phyloP scores from a whole-genome alignment of 75 land plant genomes.

The Cupressus sempervirens region DNA sequence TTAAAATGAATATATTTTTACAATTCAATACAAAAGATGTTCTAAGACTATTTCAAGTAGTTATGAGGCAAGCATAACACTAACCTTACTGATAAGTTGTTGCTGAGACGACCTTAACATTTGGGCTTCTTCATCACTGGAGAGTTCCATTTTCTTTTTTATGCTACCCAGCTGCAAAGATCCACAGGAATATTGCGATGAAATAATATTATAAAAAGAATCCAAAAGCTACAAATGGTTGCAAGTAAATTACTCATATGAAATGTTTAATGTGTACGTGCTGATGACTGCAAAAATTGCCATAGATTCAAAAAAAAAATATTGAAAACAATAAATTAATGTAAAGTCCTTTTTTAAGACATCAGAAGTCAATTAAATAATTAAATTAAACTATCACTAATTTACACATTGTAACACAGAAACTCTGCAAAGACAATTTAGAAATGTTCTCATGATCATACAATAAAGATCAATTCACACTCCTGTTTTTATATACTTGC shows the following conservation, averaged over 20 bases:
- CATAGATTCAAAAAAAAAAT: neutral
- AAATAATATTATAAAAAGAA: neutral
- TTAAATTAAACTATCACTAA: no score
- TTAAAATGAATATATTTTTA: neutral
- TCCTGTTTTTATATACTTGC: no score
- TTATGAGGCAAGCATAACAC: neutral
- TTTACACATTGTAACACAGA: no score
- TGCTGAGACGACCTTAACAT: conserved; percentile 49
- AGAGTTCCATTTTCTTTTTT: conserved; percentile 46
- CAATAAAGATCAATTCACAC: no score
- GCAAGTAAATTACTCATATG: neutral
- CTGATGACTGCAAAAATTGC: neutral
- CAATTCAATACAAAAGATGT: neutral
- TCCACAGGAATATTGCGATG: neutral
- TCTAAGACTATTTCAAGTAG: neutral
- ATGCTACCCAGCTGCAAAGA: conserved; percentile 55
- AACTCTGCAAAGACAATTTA: no score
- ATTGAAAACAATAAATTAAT: neutral
- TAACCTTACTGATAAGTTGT: conserved; percentile 80
- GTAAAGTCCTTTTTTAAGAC: neutral
- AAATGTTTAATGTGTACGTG: neutral
- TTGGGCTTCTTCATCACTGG: conserved; percentile 45
- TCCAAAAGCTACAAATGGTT: neutral
- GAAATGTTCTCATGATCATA: no score
- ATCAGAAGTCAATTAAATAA: no score